A percentile compares a stretch with the other conserved stretches of the same genome.
These are phyloP conservation scores for Oryza punctata DNA, from an alignment of 176 grass and related monocot species.

Conservation along the genomic window DNA sequence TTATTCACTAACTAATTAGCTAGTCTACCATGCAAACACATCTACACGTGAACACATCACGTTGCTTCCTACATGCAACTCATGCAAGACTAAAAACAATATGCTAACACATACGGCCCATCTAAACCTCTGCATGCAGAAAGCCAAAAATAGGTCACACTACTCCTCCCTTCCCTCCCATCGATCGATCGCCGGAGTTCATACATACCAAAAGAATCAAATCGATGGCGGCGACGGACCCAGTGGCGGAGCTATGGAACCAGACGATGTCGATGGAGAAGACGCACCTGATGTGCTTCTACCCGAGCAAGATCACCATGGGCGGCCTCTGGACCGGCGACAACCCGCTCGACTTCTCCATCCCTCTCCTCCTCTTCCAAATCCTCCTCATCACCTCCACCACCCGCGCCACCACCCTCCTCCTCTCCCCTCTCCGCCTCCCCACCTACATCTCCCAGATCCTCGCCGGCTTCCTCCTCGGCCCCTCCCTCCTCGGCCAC, in stretches of 20 bases:
- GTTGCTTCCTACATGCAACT: no score
- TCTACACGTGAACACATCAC: no score
- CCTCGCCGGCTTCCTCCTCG: conserved; percentile 52
- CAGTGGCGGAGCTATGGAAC: conserved; percentile 13
- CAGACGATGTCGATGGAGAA: not conserved
- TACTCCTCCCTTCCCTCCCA: no score
- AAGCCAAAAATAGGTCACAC: no score
- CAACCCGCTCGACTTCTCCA: conserved; percentile 56
- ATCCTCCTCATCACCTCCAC: conserved; percentile 57
- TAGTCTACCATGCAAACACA: no score
- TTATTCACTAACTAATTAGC: no score
- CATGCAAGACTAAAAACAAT: no score
- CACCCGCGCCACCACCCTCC: conserved; percentile 43
- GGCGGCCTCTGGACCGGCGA: conserved; percentile 56
- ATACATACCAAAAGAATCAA: no score
- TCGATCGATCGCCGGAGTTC: no score
- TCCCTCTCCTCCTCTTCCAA: conserved; percentile 72
- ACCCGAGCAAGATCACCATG: conserved; percentile 60
- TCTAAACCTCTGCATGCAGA: no score
- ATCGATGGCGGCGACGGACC: not conserved
- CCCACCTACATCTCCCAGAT: conserved; percentile 73
- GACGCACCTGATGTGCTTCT: conserved; percentile 49
- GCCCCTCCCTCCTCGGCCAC: conserved; percentile 64
- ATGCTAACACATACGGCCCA: no score
- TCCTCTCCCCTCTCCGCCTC: conserved; percentile 61